A percentile compares a stretch with the other conserved stretches of the same genome.
These are phyloP conservation scores for Microstegium vimineum DNA, from an alignment of 176 grass and related monocot genomes.

Conservation along the genomic window DNA sequence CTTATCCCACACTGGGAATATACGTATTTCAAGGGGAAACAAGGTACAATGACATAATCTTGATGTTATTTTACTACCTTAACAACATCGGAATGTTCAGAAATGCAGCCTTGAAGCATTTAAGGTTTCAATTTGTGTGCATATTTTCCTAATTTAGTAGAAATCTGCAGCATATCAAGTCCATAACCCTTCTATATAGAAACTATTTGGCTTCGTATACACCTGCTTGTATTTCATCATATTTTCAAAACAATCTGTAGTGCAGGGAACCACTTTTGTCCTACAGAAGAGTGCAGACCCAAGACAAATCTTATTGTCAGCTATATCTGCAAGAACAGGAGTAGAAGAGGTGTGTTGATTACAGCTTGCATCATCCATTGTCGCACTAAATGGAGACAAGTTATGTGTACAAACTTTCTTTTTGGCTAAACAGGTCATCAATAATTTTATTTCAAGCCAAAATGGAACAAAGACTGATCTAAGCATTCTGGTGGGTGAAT, in stretches of 20 bases:
- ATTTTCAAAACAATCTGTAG: constrained; percentile 70
- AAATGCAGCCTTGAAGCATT: not conserved
- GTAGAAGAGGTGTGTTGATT: constrained; percentile 46
- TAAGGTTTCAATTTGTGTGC: not conserved
- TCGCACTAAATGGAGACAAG: not conserved
- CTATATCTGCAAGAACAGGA: constrained; percentile 59
- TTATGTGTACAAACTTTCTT: constrained; percentile 24
- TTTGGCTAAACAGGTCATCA: constrained; percentile 52
- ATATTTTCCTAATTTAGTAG: not conserved
- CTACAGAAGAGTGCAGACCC: constrained; percentile 75
- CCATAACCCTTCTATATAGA: not conserved
- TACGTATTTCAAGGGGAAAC: constrained; percentile 96
- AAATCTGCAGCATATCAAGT: not conserved
- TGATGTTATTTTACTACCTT: constrained; percentile 9
- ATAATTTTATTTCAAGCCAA: constrained; percentile 56
- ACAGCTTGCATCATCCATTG: constrained; percentile 4
- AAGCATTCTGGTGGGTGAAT: constrained; percentile 59
- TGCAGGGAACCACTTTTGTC: constrained; percentile 97
- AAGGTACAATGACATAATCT: constrained; percentile 55
- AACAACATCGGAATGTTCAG: not conserved
- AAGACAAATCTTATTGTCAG: constrained; percentile 75
- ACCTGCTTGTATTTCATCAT: constrained; percentile 29
- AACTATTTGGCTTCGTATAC: not conserved
- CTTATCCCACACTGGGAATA: constrained; percentile 68
- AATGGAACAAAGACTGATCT: constrained; percentile 38